A percentile compares a stretch with the other conserved stretches of the same genome.
These are phyloP conservation scores for Fusarium pseudocircinatum DNA, from an alignment of 2,329 filamentous ascomycete species.

Conservation along the genomic window DNA sequence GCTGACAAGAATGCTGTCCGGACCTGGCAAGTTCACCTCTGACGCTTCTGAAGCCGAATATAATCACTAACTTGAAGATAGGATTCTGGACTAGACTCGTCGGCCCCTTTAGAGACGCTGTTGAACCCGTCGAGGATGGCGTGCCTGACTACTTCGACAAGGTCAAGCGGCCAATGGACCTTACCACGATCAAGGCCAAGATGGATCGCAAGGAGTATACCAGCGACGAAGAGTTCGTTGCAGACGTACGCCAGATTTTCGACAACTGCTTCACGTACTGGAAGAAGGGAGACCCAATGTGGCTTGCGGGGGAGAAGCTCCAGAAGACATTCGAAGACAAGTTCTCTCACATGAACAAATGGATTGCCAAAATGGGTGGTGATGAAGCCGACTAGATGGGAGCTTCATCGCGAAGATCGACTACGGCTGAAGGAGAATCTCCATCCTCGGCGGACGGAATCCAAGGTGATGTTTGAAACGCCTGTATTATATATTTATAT, in stretches of 20 bases:
- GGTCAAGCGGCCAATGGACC: conserved; percentile 70
- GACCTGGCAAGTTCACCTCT: conserved; percentile 58
- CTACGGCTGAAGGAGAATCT: not conserved
- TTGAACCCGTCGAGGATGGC: conserved; percentile 64
- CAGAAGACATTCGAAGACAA: conserved; percentile 69
- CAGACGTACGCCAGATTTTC: conserved; percentile 70
- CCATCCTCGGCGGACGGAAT: not conserved
- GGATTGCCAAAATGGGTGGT: conserved; percentile 63
- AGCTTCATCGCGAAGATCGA: not conserved
- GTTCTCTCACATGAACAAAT: conserved; percentile 67
- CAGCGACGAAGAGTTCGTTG: conserved; percentile 62
- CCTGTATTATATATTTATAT: not conserved
- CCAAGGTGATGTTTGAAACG: not conserved
- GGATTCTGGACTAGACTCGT: conserved; percentile 75
- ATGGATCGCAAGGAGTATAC: conserved; percentile 65
- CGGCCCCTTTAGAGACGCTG: conserved; percentile 68
- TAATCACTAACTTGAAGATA: conserved; percentile 40
- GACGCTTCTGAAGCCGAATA: not conserved
- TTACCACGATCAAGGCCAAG: conserved; percentile 68
- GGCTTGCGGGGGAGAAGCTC: conserved; percentile 64
- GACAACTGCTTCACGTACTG: conserved; percentile 73
- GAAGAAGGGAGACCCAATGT: conserved; percentile 65
- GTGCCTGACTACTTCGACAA: conserved; percentile 71
- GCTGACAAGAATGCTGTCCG: conserved; percentile 68
- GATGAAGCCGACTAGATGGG: conserved; percentile 47